Evolutionary conservation across 1,284 basidiomycete species (phyloP), one percentile per base, ranked within the genome.

Genomic region (Ganoderma sp.): DNA sequence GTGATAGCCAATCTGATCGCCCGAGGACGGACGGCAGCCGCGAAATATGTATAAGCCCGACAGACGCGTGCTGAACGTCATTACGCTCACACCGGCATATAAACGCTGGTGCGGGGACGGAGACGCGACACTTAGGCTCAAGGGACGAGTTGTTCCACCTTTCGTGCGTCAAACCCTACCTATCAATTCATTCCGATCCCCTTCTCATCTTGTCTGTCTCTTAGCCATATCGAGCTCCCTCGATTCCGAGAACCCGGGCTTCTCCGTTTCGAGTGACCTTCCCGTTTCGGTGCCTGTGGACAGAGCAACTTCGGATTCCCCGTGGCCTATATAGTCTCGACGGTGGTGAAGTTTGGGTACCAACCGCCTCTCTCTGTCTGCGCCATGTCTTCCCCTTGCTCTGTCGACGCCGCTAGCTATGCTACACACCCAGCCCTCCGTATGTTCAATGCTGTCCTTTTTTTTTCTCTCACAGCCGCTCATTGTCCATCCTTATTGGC

Each of bases 361-460:
- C 68, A 67, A 65, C 68, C 68, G 50, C 52, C 69, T 67, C 66
- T 43, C 57, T 60, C 68, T 28, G 63, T 61, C 65, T 59, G 48
- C 67, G 68, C 68, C 69, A 74, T 71, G 72, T 59, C 69, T 42
- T 69, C 73, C 67, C 66, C 61, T 62, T 71, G 68, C 64, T 60
- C 64, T 56, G 71, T 50, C 68, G 72, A 69, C 56, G 73, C 67
- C 48, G 57, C 66, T 52, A 75, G 71, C 34, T 75, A 68, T 65
- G 73, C 77, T 28, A 78, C 77, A 2, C 77, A 78, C 56, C 76
- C 77, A 28, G 78, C 78, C 19, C 75, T 79, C 17, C 78, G 78
- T 79, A 69, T 39, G 52, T 54, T 57, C 39, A 41, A 41, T 17
- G 59, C 57, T 8, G 43, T 22, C 48, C 52, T 22, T 17, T n/a